phyloP scores from a whole-genome alignment of 164 flowering plant genomes.

The Annona squamosa region DNA sequence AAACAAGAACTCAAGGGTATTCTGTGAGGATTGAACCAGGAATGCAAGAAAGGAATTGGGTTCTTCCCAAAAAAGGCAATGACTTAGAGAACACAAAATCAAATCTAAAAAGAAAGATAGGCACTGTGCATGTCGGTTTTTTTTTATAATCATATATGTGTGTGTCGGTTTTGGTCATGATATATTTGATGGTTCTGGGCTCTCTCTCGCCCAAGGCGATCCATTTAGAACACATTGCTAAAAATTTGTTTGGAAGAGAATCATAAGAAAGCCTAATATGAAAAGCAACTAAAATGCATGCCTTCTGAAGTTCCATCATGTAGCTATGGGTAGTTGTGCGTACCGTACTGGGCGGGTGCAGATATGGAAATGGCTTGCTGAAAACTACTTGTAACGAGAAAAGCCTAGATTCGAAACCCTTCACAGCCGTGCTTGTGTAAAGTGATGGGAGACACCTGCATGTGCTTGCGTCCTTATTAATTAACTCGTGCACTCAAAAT shows the following conservation, averaged over 20 bases:
- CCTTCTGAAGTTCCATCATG: background rate
- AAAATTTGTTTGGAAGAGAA: background rate
- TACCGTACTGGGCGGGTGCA: background rate
- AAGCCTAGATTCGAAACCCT: background rate
- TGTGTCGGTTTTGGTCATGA: background rate
- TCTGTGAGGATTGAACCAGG: background rate
- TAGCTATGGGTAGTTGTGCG: background rate
- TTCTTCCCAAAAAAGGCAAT: background rate
- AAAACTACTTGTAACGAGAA: background rate
- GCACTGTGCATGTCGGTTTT: background rate
- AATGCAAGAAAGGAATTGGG: background rate
- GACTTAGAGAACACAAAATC: background rate
- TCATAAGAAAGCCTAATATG: background rate
- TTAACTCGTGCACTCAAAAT: background rate
- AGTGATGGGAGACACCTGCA: background rate
- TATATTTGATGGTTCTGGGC: background rate
- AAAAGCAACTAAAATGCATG: background rate
- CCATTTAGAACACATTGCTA: background rate
- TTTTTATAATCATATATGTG: no score
- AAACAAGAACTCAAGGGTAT: no score
- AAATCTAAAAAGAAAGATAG: background rate
- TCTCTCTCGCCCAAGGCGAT: background rate
- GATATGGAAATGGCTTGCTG: background rate
- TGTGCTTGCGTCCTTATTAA: background rate
- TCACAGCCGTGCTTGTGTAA: background rate